These are phyloP conservation scores for Fusarium bactridioides DNA, from an alignment of 2,329 filamentous ascomycete genomes.

Conservation along the genomic window DNA sequence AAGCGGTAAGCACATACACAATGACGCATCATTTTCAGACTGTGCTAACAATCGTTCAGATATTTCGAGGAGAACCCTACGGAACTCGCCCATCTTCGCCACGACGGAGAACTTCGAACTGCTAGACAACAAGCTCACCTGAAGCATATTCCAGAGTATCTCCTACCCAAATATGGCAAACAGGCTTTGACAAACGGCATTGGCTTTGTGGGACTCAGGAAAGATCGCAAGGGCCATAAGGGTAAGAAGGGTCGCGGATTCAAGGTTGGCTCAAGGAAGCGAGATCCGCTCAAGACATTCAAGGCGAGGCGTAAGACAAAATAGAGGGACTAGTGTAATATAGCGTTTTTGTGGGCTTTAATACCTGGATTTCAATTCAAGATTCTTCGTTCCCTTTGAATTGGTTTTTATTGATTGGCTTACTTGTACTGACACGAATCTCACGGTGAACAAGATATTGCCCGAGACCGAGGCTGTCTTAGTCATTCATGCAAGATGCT, in stretches of 20 bases:
- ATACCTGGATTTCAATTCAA: slow-evolving; percentile 33
- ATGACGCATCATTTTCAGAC: background rate
- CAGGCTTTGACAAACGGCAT: slow-evolving; percentile 73
- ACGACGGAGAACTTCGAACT: slow-evolving; percentile 87
- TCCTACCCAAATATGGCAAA: slow-evolving; percentile 81
- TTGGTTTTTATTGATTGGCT: background rate
- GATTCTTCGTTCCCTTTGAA: background rate
- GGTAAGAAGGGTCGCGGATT: slow-evolving; percentile 55
- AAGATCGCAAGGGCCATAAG: slow-evolving; percentile 59
- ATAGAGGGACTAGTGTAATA: slow-evolving; percentile 30
- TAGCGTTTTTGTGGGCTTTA: slow-evolving; percentile 17
- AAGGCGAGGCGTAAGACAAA: slow-evolving; percentile 66
- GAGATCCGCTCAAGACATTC: slow-evolving; percentile 89
- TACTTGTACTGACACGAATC: background rate
- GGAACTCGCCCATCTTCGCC: slow-evolving; percentile 84
- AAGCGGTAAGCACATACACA: slow-evolving; percentile 62
- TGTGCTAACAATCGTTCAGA: slow-evolving; percentile 37
- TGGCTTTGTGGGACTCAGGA: slow-evolving; percentile 77
- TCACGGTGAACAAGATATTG: background rate
- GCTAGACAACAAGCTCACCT: slow-evolving; percentile 88
- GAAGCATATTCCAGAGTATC: slow-evolving; percentile 92
- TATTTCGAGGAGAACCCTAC: slow-evolving; percentile 98
- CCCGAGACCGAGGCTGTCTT: slow-evolving; percentile 1
- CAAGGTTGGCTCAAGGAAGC: slow-evolving; percentile 68
- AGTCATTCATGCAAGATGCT: slow-evolving; percentile 30